phyloP scores from a whole-genome alignment of 306 rosid genomes.

The Quercus gilva region DNA sequence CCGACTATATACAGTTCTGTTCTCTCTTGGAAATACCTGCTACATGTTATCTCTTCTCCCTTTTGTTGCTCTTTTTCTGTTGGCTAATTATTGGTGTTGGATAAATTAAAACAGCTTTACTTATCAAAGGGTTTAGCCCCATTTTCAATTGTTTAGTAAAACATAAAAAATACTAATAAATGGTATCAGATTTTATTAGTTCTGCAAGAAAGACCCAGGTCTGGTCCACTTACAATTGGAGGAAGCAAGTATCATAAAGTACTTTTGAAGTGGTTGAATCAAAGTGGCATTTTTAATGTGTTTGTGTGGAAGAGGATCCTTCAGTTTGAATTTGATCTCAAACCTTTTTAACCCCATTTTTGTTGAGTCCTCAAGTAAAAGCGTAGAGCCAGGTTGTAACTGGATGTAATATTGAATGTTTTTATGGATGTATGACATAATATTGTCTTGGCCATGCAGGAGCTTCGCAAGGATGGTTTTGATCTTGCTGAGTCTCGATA shows the following conservation, averaged over 20 bases:
- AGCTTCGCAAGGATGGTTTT: slow-evolving; percentile 97
- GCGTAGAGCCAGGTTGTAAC: background rate
- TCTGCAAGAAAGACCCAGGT: background rate
- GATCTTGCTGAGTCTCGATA: slow-evolving; percentile 90
- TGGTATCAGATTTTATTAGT: background rate
- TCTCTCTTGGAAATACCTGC: background rate
- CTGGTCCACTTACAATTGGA: slow-evolving; percentile 6
- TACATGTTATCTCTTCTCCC: slow-evolving; percentile 8
- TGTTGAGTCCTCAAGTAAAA: background rate
- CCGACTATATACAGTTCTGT: background rate
- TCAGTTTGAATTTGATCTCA: background rate
- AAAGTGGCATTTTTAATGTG: background rate
- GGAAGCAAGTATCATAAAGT: background rate
- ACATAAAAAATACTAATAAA: background rate
- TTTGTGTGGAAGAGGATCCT: background rate
- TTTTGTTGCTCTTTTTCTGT: background rate
- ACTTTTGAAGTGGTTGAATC: background rate
- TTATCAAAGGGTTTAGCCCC: background rate
- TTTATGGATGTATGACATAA: slow-evolving; percentile 11
- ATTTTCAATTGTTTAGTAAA: background rate
- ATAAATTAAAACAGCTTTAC: background rate
- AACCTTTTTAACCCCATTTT: slow-evolving; percentile 1
- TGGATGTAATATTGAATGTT: slow-evolving; percentile 4
- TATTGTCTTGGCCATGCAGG: slow-evolving; percentile 44
- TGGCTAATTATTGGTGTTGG: background rate